Base-by-base conservation (phyloP, 2,329 filamentous ascomycete genomes). In the Aureobasidium sp. region DNA sequence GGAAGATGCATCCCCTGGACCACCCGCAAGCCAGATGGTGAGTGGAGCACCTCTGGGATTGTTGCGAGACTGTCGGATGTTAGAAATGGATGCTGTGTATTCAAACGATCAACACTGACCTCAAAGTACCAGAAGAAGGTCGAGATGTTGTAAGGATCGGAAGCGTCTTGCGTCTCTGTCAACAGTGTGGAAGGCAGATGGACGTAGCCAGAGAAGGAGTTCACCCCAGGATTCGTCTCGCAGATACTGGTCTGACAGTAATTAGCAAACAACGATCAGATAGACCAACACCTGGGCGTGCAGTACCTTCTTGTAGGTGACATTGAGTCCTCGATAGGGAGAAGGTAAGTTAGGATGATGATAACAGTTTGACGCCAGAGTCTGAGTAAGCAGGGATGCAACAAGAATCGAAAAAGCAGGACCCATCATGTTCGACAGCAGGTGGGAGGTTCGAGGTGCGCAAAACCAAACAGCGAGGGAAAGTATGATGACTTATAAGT, bases 1-100 rank as follows among this genome's bases (percentile, higher is more conserved):
- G 76, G 87, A 79, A 51, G 84, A 86, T 67, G 82, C 85, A 42
- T 79, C 79, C 6, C 85, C 85, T 1, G 85, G 85, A 2, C 85
- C 85, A 60, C 85, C 85, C 70, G 86, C 87, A 65, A 88, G 76
- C 82, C 82, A 87, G 67, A 87, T 80, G 2, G 83, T 80, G 36
- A 85, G 70, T 6, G 79, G 77, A 78, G 76, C 71, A 15, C 78
- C 75, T 7, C 66, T 63, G 0, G 82, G 75, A 66, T 78, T 74
- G 58, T 81, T 76, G 8, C 81, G 76, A 8, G 82, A 42, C 52
- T 56, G 25, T 8, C 14, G 7, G 5, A 34, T 20, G 22, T 56
- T 2, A 37, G 22, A 3, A 8, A 5, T 25, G 41, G 22, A 0
- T 2, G 5, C 2, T 25, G 6, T 5, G 1, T 14, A 1, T 22